A percentile compares a stretch with the other conserved stretches of the same genome.
phyloP scores from a whole-genome alignment of 257 asterid genomes.

The Jacaranda copaia region DNA sequence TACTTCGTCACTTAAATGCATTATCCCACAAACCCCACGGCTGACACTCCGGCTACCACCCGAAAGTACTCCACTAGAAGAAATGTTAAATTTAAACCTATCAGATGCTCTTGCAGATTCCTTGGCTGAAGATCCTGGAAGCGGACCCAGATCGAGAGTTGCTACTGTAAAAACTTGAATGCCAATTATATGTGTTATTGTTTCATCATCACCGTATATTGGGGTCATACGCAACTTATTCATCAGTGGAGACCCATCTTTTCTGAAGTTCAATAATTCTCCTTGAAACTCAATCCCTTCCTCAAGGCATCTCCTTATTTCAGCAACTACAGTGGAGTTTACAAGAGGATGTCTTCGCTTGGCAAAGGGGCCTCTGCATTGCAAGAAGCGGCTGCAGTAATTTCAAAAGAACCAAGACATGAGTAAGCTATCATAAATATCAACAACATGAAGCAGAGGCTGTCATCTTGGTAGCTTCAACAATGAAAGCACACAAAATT shows the following conservation, averaged over 20 bases:
- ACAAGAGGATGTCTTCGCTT: slow-evolving; percentile 64
- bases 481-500: background rate
- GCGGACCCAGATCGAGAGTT: slow-evolving; percentile 78
- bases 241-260: slow-evolving; percentile 60
- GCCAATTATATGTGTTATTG: slow-evolving; percentile 68
- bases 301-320: slow-evolving; percentile 57
- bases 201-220: slow-evolving; percentile 56
- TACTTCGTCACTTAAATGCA: slow-evolving; percentile 81
- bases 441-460: background rate
- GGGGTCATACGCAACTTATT: slow-evolving; percentile 59
- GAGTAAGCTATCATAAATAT: slow-evolving; percentile 25
- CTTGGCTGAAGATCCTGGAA: slow-evolving; percentile 70
- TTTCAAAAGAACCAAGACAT: slow-evolving; percentile 29
- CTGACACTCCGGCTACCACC: slow-evolving; percentile 50
- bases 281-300: slow-evolving; percentile 58
- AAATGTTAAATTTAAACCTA: slow-evolving; percentile 53
- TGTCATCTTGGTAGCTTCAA: background rate
- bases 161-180: slow-evolving; percentile 75
- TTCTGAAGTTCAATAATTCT: slow-evolving; percentile 54
- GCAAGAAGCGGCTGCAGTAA: slow-evolving; percentile 61
- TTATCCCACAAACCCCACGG: slow-evolving; percentile 72
- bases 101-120: slow-evolving; percentile 59
- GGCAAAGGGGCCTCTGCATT: slow-evolving; percentile 64
- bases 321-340: slow-evolving; percentile 49
- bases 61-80: slow-evolving; percentile 45